These are phyloP conservation scores for Xylaria acuta DNA, from an alignment of 495 filamentous ascomycete species.

Conservation along the genomic window DNA sequence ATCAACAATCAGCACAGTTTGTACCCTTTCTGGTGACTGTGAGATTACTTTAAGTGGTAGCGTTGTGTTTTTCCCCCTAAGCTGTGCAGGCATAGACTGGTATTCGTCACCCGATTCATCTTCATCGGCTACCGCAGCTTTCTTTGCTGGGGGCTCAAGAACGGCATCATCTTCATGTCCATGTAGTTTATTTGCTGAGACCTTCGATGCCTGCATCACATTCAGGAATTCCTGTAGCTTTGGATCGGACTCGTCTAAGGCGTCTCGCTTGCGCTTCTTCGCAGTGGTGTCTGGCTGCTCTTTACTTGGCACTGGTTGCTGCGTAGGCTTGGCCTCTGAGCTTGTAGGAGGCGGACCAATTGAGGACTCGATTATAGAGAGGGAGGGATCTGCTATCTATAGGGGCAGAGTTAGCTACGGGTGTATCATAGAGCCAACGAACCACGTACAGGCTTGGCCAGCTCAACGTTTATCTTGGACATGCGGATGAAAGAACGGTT, in stretches of 20 bases:
- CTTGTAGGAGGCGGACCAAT: constrained; percentile 24
- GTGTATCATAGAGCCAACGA: constrained; percentile 5
- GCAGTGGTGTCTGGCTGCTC: constrained; percentile 29
- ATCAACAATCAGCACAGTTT: background rate
- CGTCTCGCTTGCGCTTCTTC: constrained; percentile 62
- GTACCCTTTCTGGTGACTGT: background rate
- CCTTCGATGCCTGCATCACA: constrained; percentile 74
- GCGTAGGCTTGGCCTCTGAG: constrained; percentile 24
- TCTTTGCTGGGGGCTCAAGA: constrained; percentile 48
- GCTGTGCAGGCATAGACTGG: constrained; percentile 56
- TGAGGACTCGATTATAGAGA: constrained; percentile 25
- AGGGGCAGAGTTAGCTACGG: constrained; percentile 15
- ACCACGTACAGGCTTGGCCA: constrained; percentile 80
- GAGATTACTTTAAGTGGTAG: background rate
- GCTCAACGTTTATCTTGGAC: constrained; percentile 92
- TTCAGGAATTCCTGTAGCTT: constrained; percentile 88
- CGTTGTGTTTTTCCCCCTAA: constrained; percentile 27
- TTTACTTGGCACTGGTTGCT: constrained; percentile 11
- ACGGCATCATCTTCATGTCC: constrained; percentile 55
- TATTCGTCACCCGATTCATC: constrained; percentile 71
- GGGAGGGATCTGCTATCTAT: constrained; percentile 45
- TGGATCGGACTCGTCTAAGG: constrained; percentile 62
- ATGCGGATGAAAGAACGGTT: constrained; percentile 93
- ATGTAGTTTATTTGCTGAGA: constrained; percentile 68
- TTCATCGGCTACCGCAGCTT: constrained; percentile 52